These are phyloP conservation scores for Psilocybe mexicana DNA, from an alignment of 1,284 basidiomycete species.

Conservation along the genomic window DNA sequence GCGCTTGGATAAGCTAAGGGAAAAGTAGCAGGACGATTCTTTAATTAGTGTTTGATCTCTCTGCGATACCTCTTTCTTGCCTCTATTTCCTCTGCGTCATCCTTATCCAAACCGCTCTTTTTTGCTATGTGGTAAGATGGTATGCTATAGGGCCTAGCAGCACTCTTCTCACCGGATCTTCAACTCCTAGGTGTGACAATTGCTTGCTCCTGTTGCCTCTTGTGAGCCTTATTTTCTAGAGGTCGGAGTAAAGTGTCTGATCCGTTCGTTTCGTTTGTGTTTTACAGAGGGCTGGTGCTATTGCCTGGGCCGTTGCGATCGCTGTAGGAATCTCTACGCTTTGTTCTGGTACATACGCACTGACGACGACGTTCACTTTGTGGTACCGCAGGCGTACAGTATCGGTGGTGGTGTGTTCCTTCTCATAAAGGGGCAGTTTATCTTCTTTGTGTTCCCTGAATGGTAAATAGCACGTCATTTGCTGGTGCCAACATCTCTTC, in stretches of 20 bases:
- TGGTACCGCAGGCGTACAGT: slow-evolving; percentile 55
- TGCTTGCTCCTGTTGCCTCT: slow-evolving; percentile 68
- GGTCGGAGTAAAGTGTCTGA: slow-evolving; percentile 26
- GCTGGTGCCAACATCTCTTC: slow-evolving; percentile 5
- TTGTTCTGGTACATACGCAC: neutral
- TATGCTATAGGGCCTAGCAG: slow-evolving; percentile 17
- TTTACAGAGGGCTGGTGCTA: slow-evolving; percentile 66
- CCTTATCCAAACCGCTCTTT: slow-evolving; percentile 16
- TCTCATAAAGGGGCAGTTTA: slow-evolving; percentile 61
- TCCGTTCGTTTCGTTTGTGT: slow-evolving; percentile 24
- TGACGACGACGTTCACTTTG: neutral
- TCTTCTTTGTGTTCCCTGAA: slow-evolving; percentile 74
- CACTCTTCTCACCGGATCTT: slow-evolving; percentile 2
- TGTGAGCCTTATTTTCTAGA: slow-evolving; percentile 40
- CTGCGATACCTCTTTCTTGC: slow-evolving; percentile 27
- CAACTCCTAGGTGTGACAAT: slow-evolving; percentile 63
- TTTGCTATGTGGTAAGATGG: slow-evolving; percentile 33
- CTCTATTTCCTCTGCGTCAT: slow-evolving; percentile 7
- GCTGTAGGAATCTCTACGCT: slow-evolving; percentile 42
- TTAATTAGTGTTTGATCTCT: slow-evolving; percentile 21
- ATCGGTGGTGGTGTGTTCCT: slow-evolving; percentile 70
- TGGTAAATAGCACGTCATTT: slow-evolving; percentile 42
- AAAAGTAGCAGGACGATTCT: slow-evolving; percentile 16
- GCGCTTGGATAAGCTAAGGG: slow-evolving; percentile 13
- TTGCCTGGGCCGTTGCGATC: slow-evolving; percentile 71